These are phyloP conservation scores for Plasmopara viticola DNA, from an alignment of 352 stramenopile species.

Conservation along the genomic window DNA sequence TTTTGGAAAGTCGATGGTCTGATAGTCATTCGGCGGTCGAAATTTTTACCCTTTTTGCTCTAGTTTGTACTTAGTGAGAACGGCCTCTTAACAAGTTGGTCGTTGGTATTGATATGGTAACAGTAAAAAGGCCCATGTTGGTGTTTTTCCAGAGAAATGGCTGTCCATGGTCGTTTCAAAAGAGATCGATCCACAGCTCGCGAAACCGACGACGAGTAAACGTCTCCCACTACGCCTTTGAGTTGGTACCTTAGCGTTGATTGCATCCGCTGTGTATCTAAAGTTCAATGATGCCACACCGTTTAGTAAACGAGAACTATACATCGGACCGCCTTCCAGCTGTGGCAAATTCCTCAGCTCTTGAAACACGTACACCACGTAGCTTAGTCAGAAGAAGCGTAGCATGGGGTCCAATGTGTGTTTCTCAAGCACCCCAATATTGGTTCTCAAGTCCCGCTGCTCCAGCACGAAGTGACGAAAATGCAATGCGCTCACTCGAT, in stretches of 20 bases:
- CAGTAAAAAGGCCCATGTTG: too few species aligned
- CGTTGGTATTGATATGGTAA: too few species aligned
- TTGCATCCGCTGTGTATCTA: not conserved
- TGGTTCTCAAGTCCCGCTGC: constrained; percentile 20
- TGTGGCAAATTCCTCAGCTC: constrained; percentile 8
- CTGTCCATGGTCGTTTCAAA: constrained; percentile 15
- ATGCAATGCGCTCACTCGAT: constrained; percentile 31
- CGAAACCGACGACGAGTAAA: constrained; percentile 18
- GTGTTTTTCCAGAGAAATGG: too few species aligned
- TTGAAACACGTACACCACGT: constrained; percentile 1
- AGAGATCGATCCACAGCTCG: not conserved
- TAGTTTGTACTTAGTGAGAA: too few species aligned
- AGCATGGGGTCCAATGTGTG: constrained; percentile 7
- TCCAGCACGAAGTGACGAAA: constrained; percentile 5
- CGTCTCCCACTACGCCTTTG: constrained; percentile 1
- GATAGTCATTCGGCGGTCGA: too few species aligned
- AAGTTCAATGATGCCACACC: constrained; percentile 16
- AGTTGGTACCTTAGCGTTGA: constrained; percentile 1
- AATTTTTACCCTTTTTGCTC: too few species aligned
- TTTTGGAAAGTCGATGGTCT: too few species aligned
- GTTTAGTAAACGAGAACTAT: not conserved
- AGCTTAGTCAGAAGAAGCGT: constrained; percentile 3
- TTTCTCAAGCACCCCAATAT: constrained; percentile 11
- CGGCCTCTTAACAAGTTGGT: too few species aligned
- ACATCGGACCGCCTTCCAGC: constrained; percentile 17